Base-by-base conservation (phyloP, 176 grass and related monocot species). In the Bolboschoenus planiculmis region DNA sequence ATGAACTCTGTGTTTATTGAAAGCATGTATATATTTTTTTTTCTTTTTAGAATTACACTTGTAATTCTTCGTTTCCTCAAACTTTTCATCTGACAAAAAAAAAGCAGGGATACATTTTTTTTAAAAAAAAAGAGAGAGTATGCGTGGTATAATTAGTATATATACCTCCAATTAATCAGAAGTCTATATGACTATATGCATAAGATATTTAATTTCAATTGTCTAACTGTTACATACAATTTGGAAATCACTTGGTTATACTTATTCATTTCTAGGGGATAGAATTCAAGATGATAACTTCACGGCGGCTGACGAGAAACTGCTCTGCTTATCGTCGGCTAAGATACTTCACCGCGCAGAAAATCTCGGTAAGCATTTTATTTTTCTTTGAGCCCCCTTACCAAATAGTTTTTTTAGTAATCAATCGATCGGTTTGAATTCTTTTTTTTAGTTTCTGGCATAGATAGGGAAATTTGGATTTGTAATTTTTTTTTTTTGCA, bases 271-370 rank as follows among this genome's bases (percentile, higher is more conserved):
- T 66, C 21, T n/a, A 79, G 76, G 76, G 76, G 53, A 79, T 79
- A 79, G 36, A 54, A 27, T 79, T 79, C 30, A 57, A 57, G 48
- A 57, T 36, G 76, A 79, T 56, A 79, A 79, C 48, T 79, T 57
- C 76, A 79, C 76, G 2, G 76, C 76, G 15, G 7, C 76, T 20
- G 76, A 79, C 37, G 76, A 79, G n/a, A 14, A 1, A 0, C 2
- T 35, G 7, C 14, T 79, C 26, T 79, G 76, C 48, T 37, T 79
- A 36, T 79, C 76, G 54, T 79, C 76, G 31, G 76, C 76, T 79
- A 79, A 79, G 53, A 79, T 79, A 55, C 76, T 79, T 79, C 76
- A 57, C 29, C 54, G 76, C 6, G 76, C 50, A 56, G 76, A 79
- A n/a, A 53, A 79, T 57, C 76, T 79, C 16, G 10, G 76, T 57